Evolutionary conservation across 1,284 basidiomycete genomes (phyloP), one percentile per base, ranked within the genome.

Genomic region (Leccinum angustisporum): DNA sequence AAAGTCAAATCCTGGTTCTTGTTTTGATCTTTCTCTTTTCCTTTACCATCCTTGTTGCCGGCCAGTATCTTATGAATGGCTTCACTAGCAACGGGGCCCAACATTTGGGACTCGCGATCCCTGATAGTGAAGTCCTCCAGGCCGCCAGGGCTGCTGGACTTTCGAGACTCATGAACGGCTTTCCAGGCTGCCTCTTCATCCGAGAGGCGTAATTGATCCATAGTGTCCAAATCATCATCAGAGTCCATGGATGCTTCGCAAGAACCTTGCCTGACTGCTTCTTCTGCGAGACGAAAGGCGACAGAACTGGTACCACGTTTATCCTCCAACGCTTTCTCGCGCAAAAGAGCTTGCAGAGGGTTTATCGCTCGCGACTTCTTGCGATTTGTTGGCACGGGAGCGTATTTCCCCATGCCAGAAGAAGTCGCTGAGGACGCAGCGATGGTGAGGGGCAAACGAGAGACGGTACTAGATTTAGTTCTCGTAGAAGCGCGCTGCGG

Each of bases 271-370:
- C 66, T 75, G 10, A 75, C 66, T 9, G 74, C 75, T 50, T 69
- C 73, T 65, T 85, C 81, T 6, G 85, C 85, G 10, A 75, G 76
- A 38, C 68, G 77, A 63, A 80, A 68, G 5, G 80, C 83, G 4
- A 78, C 75, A 14, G 60, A 72, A 38, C 79, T 79, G 27, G 77
- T 75, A 6, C 85, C 83, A n/a, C 68, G 72, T 61, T 78, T 77
- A 21, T 83, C 77, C 21, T 79, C 78, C 7, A 70, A 63, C 30
- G 72, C 73, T 67, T 85, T 86, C 69, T 87, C 85, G 61, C 78
- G 81, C 33, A 87, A 70, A 54, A 88, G 76, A 2, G 75, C 77
- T 50, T 79, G 80, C 33, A 90, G 75, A 5, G 88, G 87, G 64
- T 86, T 80, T 30, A 51, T 53, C 6, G 68, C 16, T 62, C 57